Conservation (phyloP, 257 asterid species). For the Solanum medicagineum region DNA sequence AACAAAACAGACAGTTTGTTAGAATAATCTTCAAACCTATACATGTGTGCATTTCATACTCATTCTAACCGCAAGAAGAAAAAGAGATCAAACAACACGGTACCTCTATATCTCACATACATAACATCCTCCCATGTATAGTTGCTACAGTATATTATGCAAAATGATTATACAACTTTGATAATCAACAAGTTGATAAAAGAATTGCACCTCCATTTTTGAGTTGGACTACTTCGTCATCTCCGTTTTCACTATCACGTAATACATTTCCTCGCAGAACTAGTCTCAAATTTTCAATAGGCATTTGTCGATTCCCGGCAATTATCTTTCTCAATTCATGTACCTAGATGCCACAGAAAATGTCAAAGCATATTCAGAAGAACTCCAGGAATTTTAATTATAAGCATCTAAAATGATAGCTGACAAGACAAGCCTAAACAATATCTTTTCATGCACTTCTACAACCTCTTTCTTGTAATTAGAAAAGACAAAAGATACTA, state of each 20-base stretch:
- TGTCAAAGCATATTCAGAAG: neutral
- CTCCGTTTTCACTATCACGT: constrained; percentile 46
- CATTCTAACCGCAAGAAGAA: neutral
- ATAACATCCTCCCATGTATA: neutral
- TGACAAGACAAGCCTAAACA: neutral
- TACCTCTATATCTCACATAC: neutral
- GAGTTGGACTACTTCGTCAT: constrained; percentile 30
- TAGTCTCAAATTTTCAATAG: constrained; percentile 43
- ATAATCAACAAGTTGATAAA: neutral
- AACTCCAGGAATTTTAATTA: neutral
- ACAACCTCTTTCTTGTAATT: neutral
- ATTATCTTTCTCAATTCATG: constrained; percentile 67
- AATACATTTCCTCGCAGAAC: constrained; percentile 65
- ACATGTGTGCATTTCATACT: neutral
- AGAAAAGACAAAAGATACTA: neutral
- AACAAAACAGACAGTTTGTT: neutral
- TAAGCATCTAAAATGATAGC: neutral
- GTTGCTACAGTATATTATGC: neutral
- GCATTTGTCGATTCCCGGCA: constrained; percentile 37
- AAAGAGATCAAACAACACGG: neutral
- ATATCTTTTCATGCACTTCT: neutral
- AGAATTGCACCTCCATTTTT: constrained; percentile 47
- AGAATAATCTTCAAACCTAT: neutral
- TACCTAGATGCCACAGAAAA: constrained; percentile 30
- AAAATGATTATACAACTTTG: neutral